A percentile compares a stretch with the other conserved stretches of the same genome.
Evolutionary conservation across 2,329 filamentous ascomycete species (phyloP).

Genomic region (Chaetomium olivaceum): DNA sequence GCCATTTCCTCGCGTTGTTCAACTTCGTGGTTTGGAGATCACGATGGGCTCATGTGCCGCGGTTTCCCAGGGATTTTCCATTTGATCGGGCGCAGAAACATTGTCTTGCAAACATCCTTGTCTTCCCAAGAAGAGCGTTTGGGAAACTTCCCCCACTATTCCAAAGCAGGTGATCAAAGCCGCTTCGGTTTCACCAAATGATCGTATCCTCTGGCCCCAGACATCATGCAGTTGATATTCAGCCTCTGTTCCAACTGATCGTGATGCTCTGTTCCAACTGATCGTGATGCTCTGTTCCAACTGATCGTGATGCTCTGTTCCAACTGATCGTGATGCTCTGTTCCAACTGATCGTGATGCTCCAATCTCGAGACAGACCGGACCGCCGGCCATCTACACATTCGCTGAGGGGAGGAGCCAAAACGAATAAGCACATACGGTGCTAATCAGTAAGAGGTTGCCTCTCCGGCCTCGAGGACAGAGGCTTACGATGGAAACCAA

Average conservation of each 20-base stretch:
- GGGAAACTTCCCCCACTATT: not conserved
- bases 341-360: not conserved
- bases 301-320: not conserved
- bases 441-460: not conserved
- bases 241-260: not conserved
- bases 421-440: not conserved
- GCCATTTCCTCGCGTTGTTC: not conserved
- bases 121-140: not conserved
- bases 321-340: not conserved
- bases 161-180: not conserved
- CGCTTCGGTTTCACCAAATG: not conserved
- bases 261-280: not conserved
- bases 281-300: not conserved
- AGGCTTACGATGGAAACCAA: not conserved
- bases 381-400: not conserved
- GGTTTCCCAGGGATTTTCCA: not conserved
- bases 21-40: constrained; percentile 6
- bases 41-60: not conserved
- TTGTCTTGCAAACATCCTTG: not conserved
- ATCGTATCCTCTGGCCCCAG: not conserved
- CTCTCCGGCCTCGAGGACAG: not conserved
- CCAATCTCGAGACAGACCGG: constrained; percentile 1
- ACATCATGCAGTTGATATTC: too few species aligned
- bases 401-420: not conserved
- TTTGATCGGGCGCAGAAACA: not conserved